Evolutionary conservation across 2,329 filamentous ascomycete genomes (phyloP), one percentile per base, ranked within the genome.

Genomic region (Juglanconis oblonga): DNA sequence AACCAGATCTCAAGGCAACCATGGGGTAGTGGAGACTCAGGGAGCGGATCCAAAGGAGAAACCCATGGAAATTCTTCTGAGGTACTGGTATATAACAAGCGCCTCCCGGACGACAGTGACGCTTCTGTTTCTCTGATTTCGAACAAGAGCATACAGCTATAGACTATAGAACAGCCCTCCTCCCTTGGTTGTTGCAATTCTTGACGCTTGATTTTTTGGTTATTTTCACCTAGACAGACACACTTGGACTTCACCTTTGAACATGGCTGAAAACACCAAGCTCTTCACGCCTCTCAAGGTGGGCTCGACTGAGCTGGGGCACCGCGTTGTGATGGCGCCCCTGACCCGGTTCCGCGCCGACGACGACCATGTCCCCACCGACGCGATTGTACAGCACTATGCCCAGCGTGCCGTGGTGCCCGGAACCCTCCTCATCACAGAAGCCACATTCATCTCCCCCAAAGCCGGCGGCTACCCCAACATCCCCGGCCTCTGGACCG

Each of bases 401-500:
- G 59, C 63, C 6, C 70, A 72, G 59, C 66, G 68, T 4, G 68
- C 67, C 32, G 65, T 69, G 62, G 69, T 74, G 64, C 77, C 74
- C 63, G 64, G 75, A 13, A 74, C 72, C 2, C 72, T 88, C 3
- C 70, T 88, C 47, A 80, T 88, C 64, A 80, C 79, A 3, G 86
- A 88, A 68, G 84, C 78, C 0, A 83, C 82, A 7, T 74, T 80
- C 45, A 80, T 87, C 67, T 78, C 81, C 2, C 66, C 73, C 5
- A 74, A 76, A 64, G 77, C 73, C 44, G 79, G 79, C 50, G 77
- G 80, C 47, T 80, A 77, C 64, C 17, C 49, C 2, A 71, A 83
- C 62, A 76, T 81, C 1, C 85, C 87, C 0, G 85, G 84, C 1
- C 83, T 90, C 66, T 87, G 77, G 67, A 81, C 70, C 24, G 71